Evolutionary conservation across 2,329 filamentous ascomycete species (phyloP).

Genomic region (Microdochium paspali): DNA sequence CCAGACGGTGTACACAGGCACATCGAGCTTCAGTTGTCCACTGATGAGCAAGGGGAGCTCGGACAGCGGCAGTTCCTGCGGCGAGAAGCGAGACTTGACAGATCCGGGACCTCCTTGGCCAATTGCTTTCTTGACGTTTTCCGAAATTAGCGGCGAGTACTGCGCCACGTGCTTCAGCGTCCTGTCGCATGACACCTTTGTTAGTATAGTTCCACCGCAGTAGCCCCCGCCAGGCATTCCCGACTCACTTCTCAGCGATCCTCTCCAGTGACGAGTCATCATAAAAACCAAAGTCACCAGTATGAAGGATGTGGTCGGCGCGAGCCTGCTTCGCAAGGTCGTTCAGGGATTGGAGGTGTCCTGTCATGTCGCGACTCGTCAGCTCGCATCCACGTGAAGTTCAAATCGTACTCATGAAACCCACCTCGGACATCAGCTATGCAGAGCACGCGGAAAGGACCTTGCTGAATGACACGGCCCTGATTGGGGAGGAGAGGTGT

Average conservation of each 20-base stretch:
- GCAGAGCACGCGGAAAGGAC: conserved; percentile 58
- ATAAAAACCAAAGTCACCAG: conserved; percentile 98
- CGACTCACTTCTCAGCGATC: conserved; percentile 89
- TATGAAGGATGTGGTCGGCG: conserved; percentile 97
- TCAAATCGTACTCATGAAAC: conserved; percentile 8
- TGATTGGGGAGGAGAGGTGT: conserved; percentile 59
- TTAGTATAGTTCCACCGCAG: neutral
- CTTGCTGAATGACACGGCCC: conserved; percentile 55
- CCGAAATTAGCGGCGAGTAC: conserved; percentile 88
- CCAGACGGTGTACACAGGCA: conserved; percentile 98
- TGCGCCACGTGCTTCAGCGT: conserved; percentile 97
- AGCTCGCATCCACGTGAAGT: conserved; percentile 5
- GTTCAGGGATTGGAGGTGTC: conserved; percentile 91
- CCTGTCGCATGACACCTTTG: conserved; percentile 33
- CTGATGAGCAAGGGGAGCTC: conserved; percentile 84
- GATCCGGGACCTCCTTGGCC: conserved; percentile 59
- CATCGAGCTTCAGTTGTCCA: conserved; percentile 82
- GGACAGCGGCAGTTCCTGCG: conserved; percentile 80
- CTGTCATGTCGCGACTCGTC: conserved; percentile 35
- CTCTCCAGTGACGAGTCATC: conserved; percentile 91
- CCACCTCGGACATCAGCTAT: conserved; percentile 65
- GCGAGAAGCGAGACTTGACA: conserved; percentile 76
- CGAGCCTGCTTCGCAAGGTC: conserved; percentile 90
- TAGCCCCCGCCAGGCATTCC: too few relatives aligned
- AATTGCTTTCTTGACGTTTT: conserved; percentile 62